These are phyloP conservation scores for Hemileccinum impolitum DNA, from an alignment of 768 basidiomycete species.

Conservation along the genomic window DNA sequence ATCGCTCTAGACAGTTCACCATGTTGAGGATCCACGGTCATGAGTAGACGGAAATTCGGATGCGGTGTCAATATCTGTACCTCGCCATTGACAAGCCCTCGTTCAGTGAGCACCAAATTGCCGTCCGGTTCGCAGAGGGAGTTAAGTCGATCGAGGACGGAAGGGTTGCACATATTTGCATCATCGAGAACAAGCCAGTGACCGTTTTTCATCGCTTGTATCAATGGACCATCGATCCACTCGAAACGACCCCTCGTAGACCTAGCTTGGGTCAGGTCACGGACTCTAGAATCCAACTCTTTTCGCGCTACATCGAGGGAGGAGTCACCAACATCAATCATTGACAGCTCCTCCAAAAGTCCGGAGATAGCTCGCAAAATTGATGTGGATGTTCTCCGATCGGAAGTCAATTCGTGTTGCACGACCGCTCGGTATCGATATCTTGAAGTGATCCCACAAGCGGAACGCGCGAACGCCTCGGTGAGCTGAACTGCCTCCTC, in stretches of 20 bases:
- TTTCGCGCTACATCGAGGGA: conserved; percentile 12
- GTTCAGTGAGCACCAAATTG: conserved; percentile 79
- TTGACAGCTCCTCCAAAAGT: conserved; percentile 29
- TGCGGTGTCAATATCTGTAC: conserved; percentile 80
- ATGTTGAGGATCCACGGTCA: conserved; percentile 86
- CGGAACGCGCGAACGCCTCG: conserved; percentile 38
- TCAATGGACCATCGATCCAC: conserved; percentile 93
- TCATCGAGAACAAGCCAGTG: conserved; percentile 89
- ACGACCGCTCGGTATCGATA: conserved; percentile 15
- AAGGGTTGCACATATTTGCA: conserved; percentile 92
- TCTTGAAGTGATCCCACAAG: conserved; percentile 17
- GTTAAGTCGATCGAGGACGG: conserved; percentile 94
- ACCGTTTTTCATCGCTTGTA: conserved; percentile 81
- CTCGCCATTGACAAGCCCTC: conserved; percentile 75
- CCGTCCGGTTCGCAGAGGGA: conserved; percentile 91
- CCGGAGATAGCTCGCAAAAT: conserved; percentile 24
- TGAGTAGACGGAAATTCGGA: conserved; percentile 86
- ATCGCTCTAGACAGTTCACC: conserved; percentile 97
- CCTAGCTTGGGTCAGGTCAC: conserved; percentile 17
- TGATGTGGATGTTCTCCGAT: conserved; percentile 15
- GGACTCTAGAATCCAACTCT: conserved; percentile 21
- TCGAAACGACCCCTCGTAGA: conserved; percentile 63
- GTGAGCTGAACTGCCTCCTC: conserved; percentile 39
- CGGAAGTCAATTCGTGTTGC: conserved; percentile 15
- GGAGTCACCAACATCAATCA: conserved; percentile 7